Evolutionary conservation across 2,329 filamentous ascomycete genomes (phyloP).

Genomic region (Pseudofabraea citricarpa): DNA sequence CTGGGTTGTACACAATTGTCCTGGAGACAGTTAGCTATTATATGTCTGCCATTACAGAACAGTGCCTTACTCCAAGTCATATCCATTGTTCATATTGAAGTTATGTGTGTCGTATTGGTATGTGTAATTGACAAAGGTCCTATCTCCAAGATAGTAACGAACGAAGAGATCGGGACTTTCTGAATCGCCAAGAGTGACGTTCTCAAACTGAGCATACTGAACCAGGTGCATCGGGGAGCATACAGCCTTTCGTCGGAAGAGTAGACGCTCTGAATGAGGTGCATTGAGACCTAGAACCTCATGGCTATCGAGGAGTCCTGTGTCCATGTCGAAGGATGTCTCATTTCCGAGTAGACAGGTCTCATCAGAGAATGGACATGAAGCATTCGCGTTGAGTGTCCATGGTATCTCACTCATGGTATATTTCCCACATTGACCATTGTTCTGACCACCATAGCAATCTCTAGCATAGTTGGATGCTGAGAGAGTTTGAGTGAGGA

Average conservation of each 20-base stretch:
- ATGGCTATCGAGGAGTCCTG: neutral
- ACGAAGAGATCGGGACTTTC: neutral
- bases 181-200: neutral
- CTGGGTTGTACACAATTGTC: too few relatives aligned
- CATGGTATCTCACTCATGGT: neutral
- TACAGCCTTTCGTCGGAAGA: neutral
- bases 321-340: neutral
- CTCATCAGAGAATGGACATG: neutral
- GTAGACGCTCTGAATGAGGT: neutral
- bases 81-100: too few relatives aligned
- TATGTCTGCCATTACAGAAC: too few relatives aligned
- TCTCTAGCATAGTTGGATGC: neutral
- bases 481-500: neutral
- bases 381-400: conserved; percentile 1
- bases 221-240: neutral
- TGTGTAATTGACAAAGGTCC: neutral
- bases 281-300: neutral
- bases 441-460: neutral
- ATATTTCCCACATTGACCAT: neutral
- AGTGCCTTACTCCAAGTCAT: too few relatives aligned
- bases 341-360: neutral
- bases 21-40: too few relatives aligned
- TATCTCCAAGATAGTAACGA: neutral
- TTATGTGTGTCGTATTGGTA: neutral
- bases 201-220: neutral